These are phyloP conservation scores for Ottelia alismoides DNA, from an alignment of 106 monocot genomes.

Conservation along the genomic window DNA sequence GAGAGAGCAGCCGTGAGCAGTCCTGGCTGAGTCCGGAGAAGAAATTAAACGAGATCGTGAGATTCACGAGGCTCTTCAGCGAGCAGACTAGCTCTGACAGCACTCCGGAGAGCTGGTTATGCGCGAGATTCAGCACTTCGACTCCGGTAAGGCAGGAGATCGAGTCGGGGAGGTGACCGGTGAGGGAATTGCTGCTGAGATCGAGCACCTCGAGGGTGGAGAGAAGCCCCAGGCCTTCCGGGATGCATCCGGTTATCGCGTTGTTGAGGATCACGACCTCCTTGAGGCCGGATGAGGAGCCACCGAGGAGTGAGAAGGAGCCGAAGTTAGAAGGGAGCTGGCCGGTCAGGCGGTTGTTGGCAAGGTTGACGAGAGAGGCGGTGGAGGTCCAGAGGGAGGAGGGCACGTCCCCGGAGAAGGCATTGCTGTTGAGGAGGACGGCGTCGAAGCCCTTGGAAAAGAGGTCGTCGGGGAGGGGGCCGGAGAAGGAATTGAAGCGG, in stretches of 20 bases:
- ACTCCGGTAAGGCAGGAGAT: slow-evolving; percentile 59
- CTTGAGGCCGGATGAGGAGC: slow-evolving; percentile 18
- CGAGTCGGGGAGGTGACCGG: slow-evolving; percentile 44
- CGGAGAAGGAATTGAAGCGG: slow-evolving; percentile 15
- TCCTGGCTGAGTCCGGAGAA: slow-evolving; percentile 57
- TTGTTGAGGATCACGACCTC: slow-evolving; percentile 75
- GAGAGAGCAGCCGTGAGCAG: slow-evolving; percentile 28
- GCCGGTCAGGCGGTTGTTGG: slow-evolving; percentile 31
- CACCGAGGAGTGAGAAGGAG: too few relatives aligned
- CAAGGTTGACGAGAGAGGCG: slow-evolving; percentile 16
- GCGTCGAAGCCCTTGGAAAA: slow-evolving; percentile 16
- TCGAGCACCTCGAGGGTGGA: slow-evolving; percentile 56
- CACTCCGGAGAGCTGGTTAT: slow-evolving; percentile 65
- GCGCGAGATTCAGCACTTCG: slow-evolving; percentile 71
- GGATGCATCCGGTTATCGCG: slow-evolving; percentile 76
- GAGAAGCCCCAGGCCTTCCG: slow-evolving; percentile 49
- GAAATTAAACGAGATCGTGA: slow-evolving; percentile 53
- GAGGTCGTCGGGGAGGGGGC: slow-evolving; percentile 14
- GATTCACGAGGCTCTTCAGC: slow-evolving; percentile 44
- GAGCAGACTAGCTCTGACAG: slow-evolving; percentile 62
- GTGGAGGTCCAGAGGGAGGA: slow-evolving; percentile 8
- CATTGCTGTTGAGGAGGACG: slow-evolving; percentile 16
- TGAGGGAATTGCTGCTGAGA: slow-evolving; percentile 71
- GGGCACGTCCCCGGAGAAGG: slow-evolving; percentile 15
- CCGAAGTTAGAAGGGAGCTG: slow-evolving; percentile 37